Percentiles rank a stretch among this genome's conserved stretches.
Evolutionary conservation across 345 rosid genomes (phyloP).

Genomic region (Mangifera indica): DNA sequence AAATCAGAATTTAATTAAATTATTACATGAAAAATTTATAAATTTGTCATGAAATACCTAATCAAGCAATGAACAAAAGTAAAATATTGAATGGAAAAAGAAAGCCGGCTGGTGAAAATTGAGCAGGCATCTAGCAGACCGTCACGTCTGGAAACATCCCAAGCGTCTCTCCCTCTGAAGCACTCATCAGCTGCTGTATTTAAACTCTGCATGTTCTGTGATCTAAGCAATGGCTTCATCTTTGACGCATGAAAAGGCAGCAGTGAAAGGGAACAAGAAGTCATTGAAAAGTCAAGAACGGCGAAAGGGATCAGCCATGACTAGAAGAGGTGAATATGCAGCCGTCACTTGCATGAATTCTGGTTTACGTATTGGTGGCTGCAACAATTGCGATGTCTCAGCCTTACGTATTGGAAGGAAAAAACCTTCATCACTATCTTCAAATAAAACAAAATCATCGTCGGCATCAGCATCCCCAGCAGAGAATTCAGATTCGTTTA

Average conservation of each 20-base stretch:
- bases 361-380: constrained; percentile 2
- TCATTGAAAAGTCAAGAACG: constrained; percentile 8
- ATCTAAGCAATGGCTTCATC: background rate
- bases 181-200: background rate
- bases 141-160: background rate
- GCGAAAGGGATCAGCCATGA: constrained; percentile 25
- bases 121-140: background rate
- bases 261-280: constrained; percentile 5
- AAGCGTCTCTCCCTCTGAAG: constrained; percentile 6
- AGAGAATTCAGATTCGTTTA: no score
- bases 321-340: constrained; percentile 44
- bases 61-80: no score
- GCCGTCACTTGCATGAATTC: constrained; percentile 56
- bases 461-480: no score
- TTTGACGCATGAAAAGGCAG: constrained; percentile 11
- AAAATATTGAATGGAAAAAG: no score
- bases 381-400: no score
- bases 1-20: background rate
- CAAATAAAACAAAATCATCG: no score
- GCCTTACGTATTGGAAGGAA: no score
- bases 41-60: no score
- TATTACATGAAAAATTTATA: no score
- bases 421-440: no score
- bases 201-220: background rate
- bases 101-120: constrained; percentile 1